phyloP scores from a whole-genome alignment of 345 rosid genomes.

The Ceriops tagal region DNA sequence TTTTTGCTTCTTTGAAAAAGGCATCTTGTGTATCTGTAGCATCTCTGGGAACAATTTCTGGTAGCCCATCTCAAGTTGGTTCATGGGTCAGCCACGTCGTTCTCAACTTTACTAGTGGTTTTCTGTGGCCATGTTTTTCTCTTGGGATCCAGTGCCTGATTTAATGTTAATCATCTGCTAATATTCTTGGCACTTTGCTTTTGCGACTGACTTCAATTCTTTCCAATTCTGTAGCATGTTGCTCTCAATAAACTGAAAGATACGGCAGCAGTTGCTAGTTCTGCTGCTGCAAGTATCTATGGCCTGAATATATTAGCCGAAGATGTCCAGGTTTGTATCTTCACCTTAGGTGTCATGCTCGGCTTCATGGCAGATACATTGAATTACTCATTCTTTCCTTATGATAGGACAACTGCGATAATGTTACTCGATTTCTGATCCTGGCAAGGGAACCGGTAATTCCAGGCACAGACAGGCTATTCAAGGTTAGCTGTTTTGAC shows the following conservation, averaged over 20 bases:
- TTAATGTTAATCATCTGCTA: neutral
- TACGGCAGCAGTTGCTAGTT: constrained; percentile 90
- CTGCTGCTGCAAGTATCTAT: constrained; percentile 76
- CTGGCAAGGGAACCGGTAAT: constrained; percentile 98
- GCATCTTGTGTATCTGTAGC: neutral
- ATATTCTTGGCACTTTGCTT: constrained; percentile 3
- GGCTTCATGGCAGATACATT: neutral
- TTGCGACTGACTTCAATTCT: constrained; percentile 14
- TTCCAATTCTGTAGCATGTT: constrained; percentile 45
- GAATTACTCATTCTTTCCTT: constrained; percentile 6
- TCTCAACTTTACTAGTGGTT: constrained; percentile 1
- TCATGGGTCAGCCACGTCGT: neutral
- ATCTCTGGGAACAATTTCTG: constrained; percentile 4
- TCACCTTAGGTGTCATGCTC: neutral
- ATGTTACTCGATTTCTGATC: constrained; percentile 91
- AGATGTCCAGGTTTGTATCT: constrained; percentile 77
- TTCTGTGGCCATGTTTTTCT: neutral
- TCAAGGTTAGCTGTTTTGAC: constrained; percentile 61
- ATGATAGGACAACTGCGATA: constrained; percentile 73
- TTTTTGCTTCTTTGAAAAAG: neutral
- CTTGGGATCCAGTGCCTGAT: no score
- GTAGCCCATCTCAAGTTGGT: neutral
- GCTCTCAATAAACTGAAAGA: constrained; percentile 62
- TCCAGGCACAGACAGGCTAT: constrained; percentile 78
- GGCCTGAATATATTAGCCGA: constrained; percentile 78